Conservation (phyloP, 257 asterid genomes). For the Coffea canephora region DNA sequence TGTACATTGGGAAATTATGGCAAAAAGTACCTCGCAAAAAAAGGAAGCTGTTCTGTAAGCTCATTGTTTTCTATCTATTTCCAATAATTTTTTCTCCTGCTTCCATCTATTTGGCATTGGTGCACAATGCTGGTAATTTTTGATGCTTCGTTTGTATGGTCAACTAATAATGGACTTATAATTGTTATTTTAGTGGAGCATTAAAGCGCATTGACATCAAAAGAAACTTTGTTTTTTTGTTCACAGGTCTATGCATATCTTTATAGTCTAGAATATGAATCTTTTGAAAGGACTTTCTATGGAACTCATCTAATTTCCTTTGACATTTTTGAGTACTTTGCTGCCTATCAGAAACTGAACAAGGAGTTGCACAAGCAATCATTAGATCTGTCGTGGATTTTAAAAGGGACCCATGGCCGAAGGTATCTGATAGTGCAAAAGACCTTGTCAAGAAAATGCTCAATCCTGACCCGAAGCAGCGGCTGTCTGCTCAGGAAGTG, state of each 20-base stretch:
- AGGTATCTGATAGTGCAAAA: constrained; percentile 49
- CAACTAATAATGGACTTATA: neutral
- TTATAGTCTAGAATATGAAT: neutral
- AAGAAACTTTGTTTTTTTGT: neutral
- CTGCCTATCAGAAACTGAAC: constrained; percentile 43
- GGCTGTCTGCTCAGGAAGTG: constrained; percentile 50
- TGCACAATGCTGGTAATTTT: neutral
- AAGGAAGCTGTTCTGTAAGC: neutral
- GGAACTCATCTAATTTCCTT: neutral
- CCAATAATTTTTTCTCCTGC: neutral
- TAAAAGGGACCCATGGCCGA: constrained; percentile 53
- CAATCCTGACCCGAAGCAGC: constrained; percentile 46
- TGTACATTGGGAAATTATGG: neutral
- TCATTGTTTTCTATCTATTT: neutral
- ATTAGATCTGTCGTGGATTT: constrained; percentile 48
- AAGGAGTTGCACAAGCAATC: constrained; percentile 54
- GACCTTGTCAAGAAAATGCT: constrained; percentile 52
- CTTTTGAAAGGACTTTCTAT: neutral
- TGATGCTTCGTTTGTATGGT: neutral
- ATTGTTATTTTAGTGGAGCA: neutral
- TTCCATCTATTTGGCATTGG: neutral
- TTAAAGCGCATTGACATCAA: neutral
- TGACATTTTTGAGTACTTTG: neutral
- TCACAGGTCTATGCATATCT: neutral
- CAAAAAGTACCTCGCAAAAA: neutral